These are phyloP conservation scores for Dipsacomyces acuminosporus DNA, from an alignment of 371 early-diverging fungal genomes.

Conservation along the genomic window DNA sequence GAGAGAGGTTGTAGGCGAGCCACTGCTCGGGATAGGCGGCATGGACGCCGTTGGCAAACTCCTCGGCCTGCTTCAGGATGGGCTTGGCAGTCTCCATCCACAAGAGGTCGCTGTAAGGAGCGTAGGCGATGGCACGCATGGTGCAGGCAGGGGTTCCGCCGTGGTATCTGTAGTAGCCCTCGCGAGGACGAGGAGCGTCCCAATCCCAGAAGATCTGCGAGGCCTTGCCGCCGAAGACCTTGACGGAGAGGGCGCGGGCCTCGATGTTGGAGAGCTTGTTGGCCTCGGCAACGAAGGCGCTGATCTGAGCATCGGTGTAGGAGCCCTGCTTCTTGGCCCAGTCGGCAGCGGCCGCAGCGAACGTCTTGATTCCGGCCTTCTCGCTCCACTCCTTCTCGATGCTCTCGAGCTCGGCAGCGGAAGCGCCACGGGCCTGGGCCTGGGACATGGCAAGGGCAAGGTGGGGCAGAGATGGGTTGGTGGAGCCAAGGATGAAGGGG, in stretches of 20 bases:
- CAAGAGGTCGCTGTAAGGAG: conserved; percentile 89
- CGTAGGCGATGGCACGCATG: conserved; percentile 83
- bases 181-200: conserved; percentile 88
- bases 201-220: conserved; percentile 83
- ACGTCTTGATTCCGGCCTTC: conserved; percentile 80
- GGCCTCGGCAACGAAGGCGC: conserved; percentile 55
- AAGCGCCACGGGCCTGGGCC: conserved; percentile 70
- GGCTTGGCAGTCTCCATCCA: conserved; percentile 99
- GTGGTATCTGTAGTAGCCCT: conserved; percentile 94
- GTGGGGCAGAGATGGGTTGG: conserved; percentile 71
- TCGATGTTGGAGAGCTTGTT: conserved; percentile 72
- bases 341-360: conserved; percentile 76
- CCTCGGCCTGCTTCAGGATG: conserved; percentile 83
- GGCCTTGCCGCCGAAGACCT: conserved; percentile 61
- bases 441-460: conserved; percentile 74
- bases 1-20: conserved; percentile 95
- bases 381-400: conserved; percentile 88
- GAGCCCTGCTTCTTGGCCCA: conserved; percentile 59
- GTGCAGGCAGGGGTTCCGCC: conserved; percentile 91
- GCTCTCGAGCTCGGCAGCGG: conserved; percentile 71
- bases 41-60: conserved; percentile 84
- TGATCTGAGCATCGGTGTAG: conserved; percentile 35
- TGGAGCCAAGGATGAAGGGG: conserved; percentile 89
- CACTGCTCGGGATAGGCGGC: conserved; percentile 53
- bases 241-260: conserved; percentile 70